phyloP scores from a whole-genome alignment of 345 rosid genomes.

The Anastatica hierochuntica region DNA sequence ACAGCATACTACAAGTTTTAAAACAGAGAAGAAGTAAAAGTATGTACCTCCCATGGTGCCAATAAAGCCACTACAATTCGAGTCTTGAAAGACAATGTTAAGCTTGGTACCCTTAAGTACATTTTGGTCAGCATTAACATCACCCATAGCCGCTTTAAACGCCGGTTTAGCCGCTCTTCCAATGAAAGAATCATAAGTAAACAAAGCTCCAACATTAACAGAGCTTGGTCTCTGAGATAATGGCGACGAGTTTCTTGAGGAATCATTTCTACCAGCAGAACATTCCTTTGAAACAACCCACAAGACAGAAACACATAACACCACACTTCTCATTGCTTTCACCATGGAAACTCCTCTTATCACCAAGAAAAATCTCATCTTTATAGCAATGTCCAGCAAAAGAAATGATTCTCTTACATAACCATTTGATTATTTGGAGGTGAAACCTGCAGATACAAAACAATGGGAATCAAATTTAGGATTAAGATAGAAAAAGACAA shows the following conservation, averaged over 20 bases:
- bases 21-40: no score
- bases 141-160: constrained; percentile 57
- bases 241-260: constrained; percentile 34
- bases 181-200: constrained; percentile 64
- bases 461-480: background rate
- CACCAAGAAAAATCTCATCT: constrained; percentile 30
- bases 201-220: constrained; percentile 63
- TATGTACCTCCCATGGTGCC: constrained; percentile 80
- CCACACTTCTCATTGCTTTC: constrained; percentile 19
- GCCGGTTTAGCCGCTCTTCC: constrained; percentile 72
- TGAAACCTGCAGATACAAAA: constrained; percentile 13
- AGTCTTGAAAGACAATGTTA: constrained; percentile 42
- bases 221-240: constrained; percentile 33
- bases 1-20: no score
- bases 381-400: constrained; percentile 3
- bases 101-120: constrained; percentile 47
- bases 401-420: background rate
- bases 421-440: constrained; percentile 14
- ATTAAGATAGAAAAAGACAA: background rate
- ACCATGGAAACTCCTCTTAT: constrained; percentile 7
- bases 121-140: constrained; percentile 56
- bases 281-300: constrained; percentile 32
- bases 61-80: constrained; percentile 84
- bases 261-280: constrained; percentile 26
- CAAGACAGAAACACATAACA: constrained; percentile 30